Evolutionary conservation across 2,329 filamentous ascomycete species (phyloP).

Genomic region (Epichloe aotearoae): DNA sequence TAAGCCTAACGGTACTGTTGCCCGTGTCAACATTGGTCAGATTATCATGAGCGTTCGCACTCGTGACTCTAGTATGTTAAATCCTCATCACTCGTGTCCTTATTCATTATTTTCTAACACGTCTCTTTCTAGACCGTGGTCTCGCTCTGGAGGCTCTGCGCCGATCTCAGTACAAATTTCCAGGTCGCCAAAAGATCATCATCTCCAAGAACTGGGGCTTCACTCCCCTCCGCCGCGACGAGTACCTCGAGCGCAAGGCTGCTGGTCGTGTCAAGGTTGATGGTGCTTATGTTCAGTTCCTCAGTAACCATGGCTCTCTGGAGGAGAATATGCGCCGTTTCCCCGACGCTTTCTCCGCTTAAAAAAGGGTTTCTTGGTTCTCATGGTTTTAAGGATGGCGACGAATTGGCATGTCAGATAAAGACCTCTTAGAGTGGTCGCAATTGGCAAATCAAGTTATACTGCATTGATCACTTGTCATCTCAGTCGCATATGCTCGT

Average conservation of each 20-base stretch:
- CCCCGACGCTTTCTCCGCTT: conserved; percentile 75
- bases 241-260: conserved; percentile 93
- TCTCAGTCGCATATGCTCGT: neutral
- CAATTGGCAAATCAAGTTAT: conserved; percentile 21
- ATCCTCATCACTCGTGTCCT: neutral
- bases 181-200: conserved; percentile 99
- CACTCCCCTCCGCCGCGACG: conserved; percentile 95
- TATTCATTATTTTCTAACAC: neutral
- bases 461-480: conserved; percentile 3
- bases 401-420: conserved; percentile 32
- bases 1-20: conserved; percentile 97
- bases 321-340: conserved; percentile 84
- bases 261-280: conserved; percentile 90
- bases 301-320: conserved; percentile 81
- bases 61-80: conserved; percentile 68
- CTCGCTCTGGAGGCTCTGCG: conserved; percentile 96
- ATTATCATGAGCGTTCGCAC: conserved; percentile 96
- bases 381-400: conserved; percentile 29
- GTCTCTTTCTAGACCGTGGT: conserved; percentile 51
- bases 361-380: conserved; percentile 24
- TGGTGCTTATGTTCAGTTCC: conserved; percentile 99
- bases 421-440: conserved; percentile 19
- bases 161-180: conserved; percentile 99
- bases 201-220: conserved; percentile 99
- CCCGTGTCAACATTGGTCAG: conserved; percentile 99